These are phyloP conservation scores for Septoria linicola DNA, from an alignment of 2,329 filamentous ascomycete genomes.

Conservation along the genomic window DNA sequence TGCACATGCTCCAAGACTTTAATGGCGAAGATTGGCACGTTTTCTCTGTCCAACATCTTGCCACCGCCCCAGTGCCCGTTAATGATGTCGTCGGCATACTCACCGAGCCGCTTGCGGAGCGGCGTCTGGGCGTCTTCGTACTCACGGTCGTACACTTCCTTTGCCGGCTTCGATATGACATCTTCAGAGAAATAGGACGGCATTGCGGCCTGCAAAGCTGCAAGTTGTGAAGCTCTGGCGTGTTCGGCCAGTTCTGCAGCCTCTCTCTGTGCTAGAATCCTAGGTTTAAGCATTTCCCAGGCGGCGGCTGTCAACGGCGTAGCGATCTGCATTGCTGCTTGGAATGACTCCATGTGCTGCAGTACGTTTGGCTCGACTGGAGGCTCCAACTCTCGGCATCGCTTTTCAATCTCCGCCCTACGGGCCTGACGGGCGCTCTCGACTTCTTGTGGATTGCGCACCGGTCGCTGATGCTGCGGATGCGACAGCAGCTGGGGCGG, in stretches of 20 bases:
- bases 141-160: slow-evolving; percentile 63
- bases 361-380: slow-evolving; percentile 63
- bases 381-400: slow-evolving; percentile 63
- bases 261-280: slow-evolving; percentile 64
- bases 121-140: slow-evolving; percentile 71
- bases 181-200: slow-evolving; percentile 51
- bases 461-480: slow-evolving; percentile 32
- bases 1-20: slow-evolving; percentile 62
- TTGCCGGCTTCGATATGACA: slow-evolving; percentile 50
- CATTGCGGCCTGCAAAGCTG: slow-evolving; percentile 47
- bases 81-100: slow-evolving; percentile 70
- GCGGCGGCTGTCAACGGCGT: slow-evolving; percentile 66
- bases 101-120: slow-evolving; percentile 62
- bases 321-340: slow-evolving; percentile 68
- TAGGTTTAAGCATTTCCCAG: slow-evolving; percentile 68
- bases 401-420: slow-evolving; percentile 68
- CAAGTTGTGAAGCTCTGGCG: slow-evolving; percentile 46
- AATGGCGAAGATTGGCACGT: slow-evolving; percentile 66
- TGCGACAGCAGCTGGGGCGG: slow-evolving; percentile 19
- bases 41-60: slow-evolving; percentile 62
- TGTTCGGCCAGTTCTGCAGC: slow-evolving; percentile 60
- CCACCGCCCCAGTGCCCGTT: slow-evolving; percentile 64
- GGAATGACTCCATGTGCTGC: slow-evolving; percentile 70
- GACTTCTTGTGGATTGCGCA: slow-evolving; percentile 62
- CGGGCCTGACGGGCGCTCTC: slow-evolving; percentile 63